Base-by-base conservation (phyloP, 768 basidiomycete genomes). In the Rossbeevera mucosa region DNA sequence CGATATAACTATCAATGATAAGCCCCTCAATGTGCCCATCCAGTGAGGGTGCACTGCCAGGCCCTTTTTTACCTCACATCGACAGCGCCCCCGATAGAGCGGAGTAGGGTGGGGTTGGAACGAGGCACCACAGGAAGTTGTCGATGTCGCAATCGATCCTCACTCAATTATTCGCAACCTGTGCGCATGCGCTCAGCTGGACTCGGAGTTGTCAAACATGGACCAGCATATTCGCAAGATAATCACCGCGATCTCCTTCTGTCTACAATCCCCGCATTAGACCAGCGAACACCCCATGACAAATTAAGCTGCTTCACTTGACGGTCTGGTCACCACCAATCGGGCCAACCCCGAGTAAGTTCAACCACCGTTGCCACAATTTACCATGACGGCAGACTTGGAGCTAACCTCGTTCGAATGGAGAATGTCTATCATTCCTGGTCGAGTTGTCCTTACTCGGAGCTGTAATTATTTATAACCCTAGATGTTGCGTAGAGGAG, bases 211-310 rank as follows among this genome's bases (percentile, higher is more conserved):
- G 9, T 42, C 42, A 25, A n/a, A 16, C 41, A 21, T 29, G 42
- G n/a, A 16, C 8, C 7, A 43, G 42, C 44, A 38, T 36, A 30
- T 44, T 49, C 24, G 24, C 41, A 21, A 44, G 50, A 60, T 67
- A 59, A 66, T 66, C 55, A 48, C 65, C 65, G 64, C 41, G 52
- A 59, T 61, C 52, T 50, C 64, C 60, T 47, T 48, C 47, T 22
- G 51, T 43, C 54, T 33, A 48, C 12, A 28, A 28, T 28, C 60
- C 57, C 60, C 57, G 41, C 31, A 51, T 53, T 51, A 6, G 56
- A 60, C 58, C 52, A 56, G 46, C 52, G 47, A 31, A 30, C 9
- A 13, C 30, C 3, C 44, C 33, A 48, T 9, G 42, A 43, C 42
- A n/a, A 22, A 22, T 4, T 28, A 9, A 26, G 26, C 26, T 1